Percentiles rank a stretch among this genome's conserved stretches.
Evolutionary conservation across 495 filamentous ascomycete species (phyloP).

Genomic region (Gamarada debralockiae): DNA sequence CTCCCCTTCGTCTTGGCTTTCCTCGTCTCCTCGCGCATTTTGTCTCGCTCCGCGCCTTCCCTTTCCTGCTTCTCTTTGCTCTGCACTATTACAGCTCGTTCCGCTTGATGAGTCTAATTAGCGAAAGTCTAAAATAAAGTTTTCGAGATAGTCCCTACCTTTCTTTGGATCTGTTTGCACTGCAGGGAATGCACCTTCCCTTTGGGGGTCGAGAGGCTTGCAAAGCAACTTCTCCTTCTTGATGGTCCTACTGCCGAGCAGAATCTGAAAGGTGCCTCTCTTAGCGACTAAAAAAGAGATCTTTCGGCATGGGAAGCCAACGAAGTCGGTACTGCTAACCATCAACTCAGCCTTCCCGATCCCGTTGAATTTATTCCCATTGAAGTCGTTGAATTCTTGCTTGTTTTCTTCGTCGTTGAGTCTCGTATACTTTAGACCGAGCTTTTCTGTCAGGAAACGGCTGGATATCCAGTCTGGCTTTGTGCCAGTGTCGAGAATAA

Average conservation of each 20-base stretch:
- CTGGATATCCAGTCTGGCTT: conserved; percentile 4
- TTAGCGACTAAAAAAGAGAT: conserved; percentile 4
- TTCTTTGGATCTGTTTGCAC: conserved; percentile 4
- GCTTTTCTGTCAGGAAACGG: background rate
- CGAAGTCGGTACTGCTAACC: background rate
- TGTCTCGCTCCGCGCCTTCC: conserved; percentile 2
- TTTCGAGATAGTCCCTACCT: background rate
- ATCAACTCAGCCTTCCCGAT: conserved; percentile 3
- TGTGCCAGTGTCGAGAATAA: conserved; percentile 4
- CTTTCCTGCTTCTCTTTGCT: background rate
- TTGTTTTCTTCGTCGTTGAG: background rate
- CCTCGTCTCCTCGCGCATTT: background rate
- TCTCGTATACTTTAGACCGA: background rate
- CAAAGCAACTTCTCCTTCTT: background rate
- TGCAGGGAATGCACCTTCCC: conserved; percentile 4
- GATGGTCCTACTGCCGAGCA: conserved; percentile 5
- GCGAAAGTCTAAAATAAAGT: background rate
- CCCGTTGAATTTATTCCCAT: conserved; percentile 4
- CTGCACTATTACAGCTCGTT: background rate
- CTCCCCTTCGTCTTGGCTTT: background rate
- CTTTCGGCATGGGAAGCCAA: background rate
- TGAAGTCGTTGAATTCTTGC: conserved; percentile 4
- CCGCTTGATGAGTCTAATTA: background rate
- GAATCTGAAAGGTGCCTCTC: background rate
- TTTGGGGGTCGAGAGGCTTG: background rate